These are phyloP conservation scores for Tilletia walkeri DNA, from an alignment of 1,284 basidiomycete species.

Conservation along the genomic window DNA sequence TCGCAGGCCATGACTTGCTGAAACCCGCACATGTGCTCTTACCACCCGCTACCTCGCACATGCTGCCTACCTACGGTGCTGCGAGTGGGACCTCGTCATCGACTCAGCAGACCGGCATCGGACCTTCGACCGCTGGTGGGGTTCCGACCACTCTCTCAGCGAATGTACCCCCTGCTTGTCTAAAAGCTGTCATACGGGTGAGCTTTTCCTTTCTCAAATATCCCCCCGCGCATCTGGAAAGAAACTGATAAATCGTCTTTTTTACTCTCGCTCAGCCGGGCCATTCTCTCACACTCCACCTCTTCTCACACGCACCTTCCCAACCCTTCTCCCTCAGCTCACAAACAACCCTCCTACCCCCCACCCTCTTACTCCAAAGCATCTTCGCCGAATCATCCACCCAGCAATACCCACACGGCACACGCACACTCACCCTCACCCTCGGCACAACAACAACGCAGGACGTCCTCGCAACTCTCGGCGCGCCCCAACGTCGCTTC, in stretches of 20 bases:
- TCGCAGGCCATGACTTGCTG: constrained; percentile 27
- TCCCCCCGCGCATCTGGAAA: neutral
- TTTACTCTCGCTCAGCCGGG: constrained; percentile 15
- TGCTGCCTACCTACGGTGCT: constrained; percentile 7
- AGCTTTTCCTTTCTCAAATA: neutral
- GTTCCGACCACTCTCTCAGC: neutral
- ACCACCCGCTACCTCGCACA: constrained; percentile 17
- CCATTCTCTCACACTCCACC: neutral
- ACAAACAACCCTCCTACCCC: neutral
- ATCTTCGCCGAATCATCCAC: neutral
- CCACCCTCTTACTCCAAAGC: neutral
- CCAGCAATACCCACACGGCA: neutral
- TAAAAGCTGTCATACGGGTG: neutral
- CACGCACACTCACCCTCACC: constrained; percentile 18
- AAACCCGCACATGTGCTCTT: constrained; percentile 30
- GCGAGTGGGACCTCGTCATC: constrained; percentile 27
- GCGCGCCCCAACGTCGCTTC: constrained; percentile 33
- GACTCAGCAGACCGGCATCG: neutral
- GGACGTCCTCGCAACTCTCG: constrained; percentile 32
- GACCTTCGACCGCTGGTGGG: neutral
- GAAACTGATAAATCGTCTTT: neutral
- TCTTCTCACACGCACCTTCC: neutral
- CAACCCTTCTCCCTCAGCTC: neutral
- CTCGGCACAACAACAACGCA: constrained; percentile 34
- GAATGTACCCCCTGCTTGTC: constrained; percentile 3